Evolutionary conservation across 768 basidiomycete genomes (phyloP).

Genomic region (Tricholoma furcatifolium): DNA sequence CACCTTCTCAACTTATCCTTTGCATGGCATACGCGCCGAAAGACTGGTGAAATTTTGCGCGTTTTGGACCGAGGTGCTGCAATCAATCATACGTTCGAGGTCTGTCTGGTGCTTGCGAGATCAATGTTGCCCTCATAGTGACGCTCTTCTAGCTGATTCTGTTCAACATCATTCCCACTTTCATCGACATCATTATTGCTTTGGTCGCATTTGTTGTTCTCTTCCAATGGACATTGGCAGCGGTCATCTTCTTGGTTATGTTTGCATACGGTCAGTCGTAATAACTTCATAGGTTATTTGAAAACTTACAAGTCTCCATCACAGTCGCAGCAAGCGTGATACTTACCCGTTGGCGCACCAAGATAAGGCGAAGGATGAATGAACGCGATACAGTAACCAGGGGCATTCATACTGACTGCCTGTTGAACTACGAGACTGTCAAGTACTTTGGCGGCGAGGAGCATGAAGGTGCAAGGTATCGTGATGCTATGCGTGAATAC

Average conservation of each 20-base stretch:
- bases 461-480: conserved; percentile 72
- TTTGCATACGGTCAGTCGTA: conserved; percentile 60
- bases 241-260: conserved; percentile 74
- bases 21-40: conserved; percentile 77
- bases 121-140: neutral
- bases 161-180: conserved; percentile 82
- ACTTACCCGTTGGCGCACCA: conserved; percentile 72
- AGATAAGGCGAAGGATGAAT: conserved; percentile 75
- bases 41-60: conserved; percentile 82
- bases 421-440: conserved; percentile 82
- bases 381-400: conserved; percentile 81
- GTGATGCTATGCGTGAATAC: conserved; percentile 68
- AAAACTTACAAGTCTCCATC: conserved; percentile 8
- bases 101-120: conserved; percentile 20
- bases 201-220: conserved; percentile 59
- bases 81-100: conserved; percentile 80
- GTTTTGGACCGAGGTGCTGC: conserved; percentile 84
- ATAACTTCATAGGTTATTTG: neutral
- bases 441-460: conserved; percentile 89
- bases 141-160: conserved; percentile 55
- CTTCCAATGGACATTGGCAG: conserved; percentile 66
- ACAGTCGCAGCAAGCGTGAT: conserved; percentile 47
- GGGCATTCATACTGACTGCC: conserved; percentile 79
- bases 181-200: conserved; percentile 77
- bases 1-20: conserved; percentile 87